Percentiles rank a stretch among this genome's conserved stretches.
phyloP scores from a whole-genome alignment of 169 alveolate genomes.

The Plasmodium cynomolgi region DNA sequence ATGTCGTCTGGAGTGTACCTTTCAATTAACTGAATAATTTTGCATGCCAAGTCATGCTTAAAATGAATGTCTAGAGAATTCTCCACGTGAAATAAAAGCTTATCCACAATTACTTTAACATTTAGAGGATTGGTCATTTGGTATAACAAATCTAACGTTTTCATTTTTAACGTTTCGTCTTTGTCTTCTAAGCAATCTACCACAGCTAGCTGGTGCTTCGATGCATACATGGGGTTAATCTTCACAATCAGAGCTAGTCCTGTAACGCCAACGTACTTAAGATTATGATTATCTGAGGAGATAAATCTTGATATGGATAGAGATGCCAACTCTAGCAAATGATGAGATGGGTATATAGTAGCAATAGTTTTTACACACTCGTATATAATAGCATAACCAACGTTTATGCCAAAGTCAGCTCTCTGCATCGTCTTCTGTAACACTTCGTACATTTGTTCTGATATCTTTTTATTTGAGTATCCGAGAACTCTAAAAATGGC shows the following conservation, averaged over 20 bases:
- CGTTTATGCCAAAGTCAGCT: slow-evolving; percentile 90
- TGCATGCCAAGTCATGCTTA: slow-evolving; percentile 73
- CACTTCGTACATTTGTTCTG: slow-evolving; percentile 93
- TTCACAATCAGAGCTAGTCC: slow-evolving; percentile 91
- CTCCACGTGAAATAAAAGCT: slow-evolving; percentile 82
- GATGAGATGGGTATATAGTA: slow-evolving; percentile 89
- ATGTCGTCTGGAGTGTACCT: slow-evolving; percentile 72
- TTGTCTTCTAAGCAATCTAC: slow-evolving; percentile 95
- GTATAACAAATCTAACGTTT: slow-evolving; percentile 93
- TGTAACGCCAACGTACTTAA: slow-evolving; percentile 94
- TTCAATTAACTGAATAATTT: slow-evolving; percentile 59
- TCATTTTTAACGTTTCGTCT: slow-evolving; percentile 93
- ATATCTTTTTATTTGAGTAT: slow-evolving; percentile 87
- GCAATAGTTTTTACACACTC: slow-evolving; percentile 95
- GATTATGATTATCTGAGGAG: slow-evolving; percentile 91
- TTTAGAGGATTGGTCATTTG: slow-evolving; percentile 94
- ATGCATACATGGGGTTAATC: slow-evolving; percentile 91
- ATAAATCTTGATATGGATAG: slow-evolving; percentile 84
- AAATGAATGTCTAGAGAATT: slow-evolving; percentile 68
- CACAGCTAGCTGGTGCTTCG: slow-evolving; percentile 90
- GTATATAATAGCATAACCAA: slow-evolving; percentile 94
- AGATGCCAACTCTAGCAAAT: slow-evolving; percentile 91
- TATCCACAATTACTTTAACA: slow-evolving; percentile 93
- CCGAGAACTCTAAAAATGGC: slow-evolving; percentile 90
- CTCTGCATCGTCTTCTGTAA: slow-evolving; percentile 88